phyloP scores from a whole-genome alignment of 2,329 filamentous ascomycete species.

The Chlorencoelia australis region DNA sequence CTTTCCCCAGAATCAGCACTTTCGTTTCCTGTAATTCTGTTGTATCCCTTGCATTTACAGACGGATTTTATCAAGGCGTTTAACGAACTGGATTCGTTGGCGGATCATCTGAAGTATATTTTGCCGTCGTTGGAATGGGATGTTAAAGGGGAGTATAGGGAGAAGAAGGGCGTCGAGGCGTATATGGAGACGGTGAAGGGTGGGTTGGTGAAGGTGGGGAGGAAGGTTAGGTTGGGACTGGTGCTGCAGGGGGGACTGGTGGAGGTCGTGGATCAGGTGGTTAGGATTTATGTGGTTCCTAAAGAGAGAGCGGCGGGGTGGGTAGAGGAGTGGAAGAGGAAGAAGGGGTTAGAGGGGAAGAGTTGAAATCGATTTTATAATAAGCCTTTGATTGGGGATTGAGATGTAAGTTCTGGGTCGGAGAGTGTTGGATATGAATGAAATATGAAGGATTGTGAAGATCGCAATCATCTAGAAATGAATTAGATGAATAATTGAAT shows the following conservation, averaged over 20 bases:
- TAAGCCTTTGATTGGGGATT: too few relatives aligned
- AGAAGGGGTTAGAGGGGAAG: slow-evolving; percentile 44
- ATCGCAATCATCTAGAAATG: too few relatives aligned
- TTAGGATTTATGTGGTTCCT: slow-evolving; percentile 76
- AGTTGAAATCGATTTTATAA: too few relatives aligned
- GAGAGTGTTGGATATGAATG: too few relatives aligned
- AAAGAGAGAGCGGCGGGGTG: slow-evolving; percentile 59
- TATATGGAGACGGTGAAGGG: slow-evolving; percentile 77
- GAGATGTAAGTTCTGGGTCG: too few relatives aligned
- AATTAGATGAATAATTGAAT: too few relatives aligned
- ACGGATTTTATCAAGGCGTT: slow-evolving; percentile 88
- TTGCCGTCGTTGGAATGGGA: slow-evolving; percentile 87
- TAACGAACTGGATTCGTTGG: slow-evolving; percentile 62
- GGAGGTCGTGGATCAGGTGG: slow-evolving; percentile 77
- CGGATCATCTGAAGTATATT: slow-evolving; percentile 74
- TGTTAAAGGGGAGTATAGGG: slow-evolving; percentile 50
- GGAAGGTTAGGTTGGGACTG: slow-evolving; percentile 69
- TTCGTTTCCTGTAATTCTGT: slow-evolving; percentile 66
- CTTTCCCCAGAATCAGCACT: slow-evolving; percentile 63
- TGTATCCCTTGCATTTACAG: slow-evolving; percentile 77
- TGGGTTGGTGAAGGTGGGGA: slow-evolving; percentile 80
- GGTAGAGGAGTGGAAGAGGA: slow-evolving; percentile 75
- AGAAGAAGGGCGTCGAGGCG: slow-evolving; percentile 66
- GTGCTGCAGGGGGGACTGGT: slow-evolving; percentile 66
- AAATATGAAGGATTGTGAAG: too few relatives aligned